phyloP scores from a whole-genome alignment of 176 grass and related monocot species.

The Puccinellia tenuiflora region DNA sequence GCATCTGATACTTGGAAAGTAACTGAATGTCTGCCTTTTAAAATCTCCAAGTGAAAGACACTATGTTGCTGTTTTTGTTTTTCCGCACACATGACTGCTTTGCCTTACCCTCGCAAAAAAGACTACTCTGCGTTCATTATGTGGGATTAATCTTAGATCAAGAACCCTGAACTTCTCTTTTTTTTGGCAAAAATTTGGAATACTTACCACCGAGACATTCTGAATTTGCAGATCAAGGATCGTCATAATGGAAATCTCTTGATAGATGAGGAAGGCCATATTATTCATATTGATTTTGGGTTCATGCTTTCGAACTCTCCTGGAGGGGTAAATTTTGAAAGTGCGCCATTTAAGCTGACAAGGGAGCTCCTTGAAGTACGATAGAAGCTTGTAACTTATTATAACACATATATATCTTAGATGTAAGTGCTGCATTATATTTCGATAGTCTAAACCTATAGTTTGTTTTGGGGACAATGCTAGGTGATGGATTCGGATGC shows the following conservation, averaged over 20 bases:
- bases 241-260: slow-evolving; percentile 96
- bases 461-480: slow-evolving; percentile 32
- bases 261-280: slow-evolving; percentile 97
- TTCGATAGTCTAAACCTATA: neutral
- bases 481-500: slow-evolving; percentile 99
- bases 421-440: neutral
- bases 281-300: slow-evolving; percentile 99
- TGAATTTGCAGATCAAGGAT: slow-evolving; percentile 74
- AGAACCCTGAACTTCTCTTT: neutral
- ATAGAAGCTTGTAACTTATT: slow-evolving; percentile 11
- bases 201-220: neutral
- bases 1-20: neutral
- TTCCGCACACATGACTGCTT: neutral
- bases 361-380: slow-evolving; percentile 96
- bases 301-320: slow-evolving; percentile 99
- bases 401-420: neutral
- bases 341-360: slow-evolving; percentile 96
- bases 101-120: neutral
- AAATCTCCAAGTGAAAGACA: neutral
- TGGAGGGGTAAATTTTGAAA: slow-evolving; percentile 98
- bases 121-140: neutral
- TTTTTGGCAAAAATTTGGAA: neutral
- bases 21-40: neutral
- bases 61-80: neutral
- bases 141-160: neutral